phyloP scores from a whole-genome alignment of 106 monocot species.

The Hemerocallis citrina region DNA sequence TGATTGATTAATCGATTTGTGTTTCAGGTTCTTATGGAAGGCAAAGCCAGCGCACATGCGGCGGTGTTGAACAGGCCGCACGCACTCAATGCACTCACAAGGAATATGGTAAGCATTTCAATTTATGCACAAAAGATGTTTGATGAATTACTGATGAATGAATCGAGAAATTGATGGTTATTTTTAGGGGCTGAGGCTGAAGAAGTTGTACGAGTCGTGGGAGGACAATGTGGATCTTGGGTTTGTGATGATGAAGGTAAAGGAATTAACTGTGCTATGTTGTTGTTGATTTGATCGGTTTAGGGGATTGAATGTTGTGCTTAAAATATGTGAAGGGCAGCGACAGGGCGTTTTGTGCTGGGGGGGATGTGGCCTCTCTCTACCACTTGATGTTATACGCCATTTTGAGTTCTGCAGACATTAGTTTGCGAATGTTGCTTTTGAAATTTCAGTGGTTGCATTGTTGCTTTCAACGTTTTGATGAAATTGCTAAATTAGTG shows the following conservation, averaged over 20 bases:
- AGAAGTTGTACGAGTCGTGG: constrained; percentile 90
- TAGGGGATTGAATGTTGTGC: no score
- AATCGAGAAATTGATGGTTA: neutral
- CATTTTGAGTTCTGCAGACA: no score
- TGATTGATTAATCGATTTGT: no score
- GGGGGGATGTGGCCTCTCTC: constrained; percentile 67
- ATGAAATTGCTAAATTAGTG: no score
- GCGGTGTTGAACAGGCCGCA: constrained; percentile 52
- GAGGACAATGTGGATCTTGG: constrained; percentile 95
- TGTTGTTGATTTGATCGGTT: no score
- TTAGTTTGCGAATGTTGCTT: no score
- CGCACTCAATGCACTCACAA: constrained; percentile 53
- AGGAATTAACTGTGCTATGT: no score
- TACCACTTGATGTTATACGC: no score
- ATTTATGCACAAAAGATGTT: constrained; percentile 15
- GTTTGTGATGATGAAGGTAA: constrained; percentile 92
- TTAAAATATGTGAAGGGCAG: no score
- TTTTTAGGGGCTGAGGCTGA: constrained; percentile 62
- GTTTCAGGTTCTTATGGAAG: constrained; percentile 68
- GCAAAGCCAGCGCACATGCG: constrained; percentile 47
- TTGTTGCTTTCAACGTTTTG: no score
- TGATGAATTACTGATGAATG: constrained; percentile 1
- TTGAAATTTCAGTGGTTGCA: no score
- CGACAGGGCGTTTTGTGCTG: no score
- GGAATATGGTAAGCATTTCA: constrained; percentile 41